These are phyloP conservation scores for Podaxis rugospora DNA, from an alignment of 768 basidiomycete genomes.

Conservation along the genomic window DNA sequence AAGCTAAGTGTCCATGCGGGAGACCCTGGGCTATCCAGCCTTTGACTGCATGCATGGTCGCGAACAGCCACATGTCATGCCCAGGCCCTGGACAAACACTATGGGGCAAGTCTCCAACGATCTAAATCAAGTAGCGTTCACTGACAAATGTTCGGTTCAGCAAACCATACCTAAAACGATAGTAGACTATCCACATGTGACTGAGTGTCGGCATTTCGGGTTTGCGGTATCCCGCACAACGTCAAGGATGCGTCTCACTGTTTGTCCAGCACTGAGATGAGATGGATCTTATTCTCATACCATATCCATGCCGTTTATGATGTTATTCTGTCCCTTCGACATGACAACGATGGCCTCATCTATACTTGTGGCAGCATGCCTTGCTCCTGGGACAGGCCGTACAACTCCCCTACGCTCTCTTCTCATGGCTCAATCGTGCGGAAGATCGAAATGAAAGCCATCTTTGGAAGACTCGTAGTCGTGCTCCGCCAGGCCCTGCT, in stretches of 20 bases:
- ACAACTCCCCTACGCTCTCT: not conserved
- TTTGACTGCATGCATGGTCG: conserved; percentile 85
- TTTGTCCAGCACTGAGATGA: conserved; percentile 69
- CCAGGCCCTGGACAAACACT: conserved; percentile 77
- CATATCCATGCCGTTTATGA: conserved; percentile 81
- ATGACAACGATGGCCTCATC: conserved; percentile 94
- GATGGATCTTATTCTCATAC: conserved; percentile 85
- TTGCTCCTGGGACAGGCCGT: conserved; percentile 89
- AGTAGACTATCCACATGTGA: conserved; percentile 63
- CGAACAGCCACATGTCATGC: conserved; percentile 84
- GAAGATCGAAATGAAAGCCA: conserved; percentile 96
- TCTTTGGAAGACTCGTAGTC: conserved; percentile 96
- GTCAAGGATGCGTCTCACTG: conserved; percentile 11
- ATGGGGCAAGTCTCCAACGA: conserved; percentile 58
- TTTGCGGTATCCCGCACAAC: conserved; percentile 34
- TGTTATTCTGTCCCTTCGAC: conserved; percentile 81
- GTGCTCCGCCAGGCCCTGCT: conserved; percentile 81
- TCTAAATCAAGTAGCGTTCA: conserved; percentile 50
- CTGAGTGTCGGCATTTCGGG: conserved; percentile 73
- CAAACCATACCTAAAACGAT: conserved; percentile 73
- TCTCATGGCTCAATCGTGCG: not conserved
- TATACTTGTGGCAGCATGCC: conserved; percentile 87
- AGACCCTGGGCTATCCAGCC: conserved; percentile 75
- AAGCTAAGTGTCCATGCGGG: conserved; percentile 37
- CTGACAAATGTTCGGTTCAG: conserved; percentile 64